phyloP scores from a whole-genome alignment of 169 alveolate genomes.

The Eimeria tenella region DNA sequence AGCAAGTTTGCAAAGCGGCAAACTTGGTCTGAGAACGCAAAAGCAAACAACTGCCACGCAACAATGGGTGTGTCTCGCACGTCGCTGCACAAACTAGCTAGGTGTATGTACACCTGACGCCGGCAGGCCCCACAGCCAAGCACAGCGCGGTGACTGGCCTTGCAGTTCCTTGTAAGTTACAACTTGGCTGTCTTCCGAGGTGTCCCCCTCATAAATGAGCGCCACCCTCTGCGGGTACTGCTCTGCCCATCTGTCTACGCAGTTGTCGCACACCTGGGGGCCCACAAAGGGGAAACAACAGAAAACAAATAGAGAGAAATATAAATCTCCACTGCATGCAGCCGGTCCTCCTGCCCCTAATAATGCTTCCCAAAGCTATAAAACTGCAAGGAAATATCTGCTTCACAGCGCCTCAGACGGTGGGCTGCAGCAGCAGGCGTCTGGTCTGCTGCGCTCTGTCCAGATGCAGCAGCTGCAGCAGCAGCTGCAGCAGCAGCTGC shows the following conservation, averaged over 20 bases:
- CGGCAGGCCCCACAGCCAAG: background rate
- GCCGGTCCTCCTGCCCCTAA: too few species aligned
- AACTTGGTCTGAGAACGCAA: constrained; percentile 76
- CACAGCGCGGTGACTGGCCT: constrained; percentile 63
- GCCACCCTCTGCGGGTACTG: constrained; percentile 90
- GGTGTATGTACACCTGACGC: background rate
- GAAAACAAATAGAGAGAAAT: background rate
- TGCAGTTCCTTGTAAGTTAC: constrained; percentile 89
- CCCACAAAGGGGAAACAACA: background rate
- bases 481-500: constrained; percentile 1
- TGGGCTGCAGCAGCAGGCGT: too few species aligned
- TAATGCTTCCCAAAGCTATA: too few species aligned
- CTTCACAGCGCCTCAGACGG: too few species aligned
- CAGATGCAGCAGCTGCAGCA: background rate
- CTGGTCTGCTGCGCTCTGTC: background rate
- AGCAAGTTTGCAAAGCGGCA: constrained; percentile 95
- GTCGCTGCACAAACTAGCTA: background rate
- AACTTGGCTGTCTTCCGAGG: constrained; percentile 85
- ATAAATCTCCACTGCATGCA: background rate
- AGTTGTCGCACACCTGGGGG: constrained; percentile 91
- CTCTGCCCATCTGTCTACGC: constrained; percentile 96
- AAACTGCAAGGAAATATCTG: too few species aligned
- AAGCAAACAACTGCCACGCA: background rate
- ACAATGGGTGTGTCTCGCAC: background rate
- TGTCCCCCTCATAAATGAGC: constrained; percentile 93